Evolutionary conservation across 1,284 basidiomycete species (phyloP).

Genomic region (Ganoderma multipileum): DNA sequence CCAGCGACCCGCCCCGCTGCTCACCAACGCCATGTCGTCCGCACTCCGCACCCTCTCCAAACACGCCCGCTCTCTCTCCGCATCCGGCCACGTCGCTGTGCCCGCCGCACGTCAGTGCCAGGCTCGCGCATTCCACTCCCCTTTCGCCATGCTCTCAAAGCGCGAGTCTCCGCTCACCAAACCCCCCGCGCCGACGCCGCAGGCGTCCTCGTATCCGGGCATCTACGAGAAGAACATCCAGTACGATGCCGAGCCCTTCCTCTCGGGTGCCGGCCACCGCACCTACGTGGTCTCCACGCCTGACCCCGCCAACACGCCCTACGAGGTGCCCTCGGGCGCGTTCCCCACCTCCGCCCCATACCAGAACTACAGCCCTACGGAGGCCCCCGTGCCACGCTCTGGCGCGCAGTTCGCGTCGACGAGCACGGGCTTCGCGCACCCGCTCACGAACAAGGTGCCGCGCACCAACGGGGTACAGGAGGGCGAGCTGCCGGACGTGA

Average conservation of each 20-base stretch:
- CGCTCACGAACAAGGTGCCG: conserved; percentile 49
- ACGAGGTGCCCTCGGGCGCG: conserved; percentile 71
- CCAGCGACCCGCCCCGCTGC: background rate
- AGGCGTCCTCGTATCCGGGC: conserved; percentile 29
- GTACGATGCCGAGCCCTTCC: conserved; percentile 52
- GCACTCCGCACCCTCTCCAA: conserved; percentile 39
- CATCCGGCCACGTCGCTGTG: conserved; percentile 24
- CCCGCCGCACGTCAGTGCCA: conserved; percentile 10
- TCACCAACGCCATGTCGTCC: conserved; percentile 36
- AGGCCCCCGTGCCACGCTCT: conserved; percentile 41
- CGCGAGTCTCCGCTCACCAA: conserved; percentile 41
- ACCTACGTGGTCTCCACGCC: conserved; percentile 75
- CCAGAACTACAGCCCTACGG: conserved; percentile 49
- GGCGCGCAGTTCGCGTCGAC: conserved; percentile 51
- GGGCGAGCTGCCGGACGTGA: conserved; percentile 51
- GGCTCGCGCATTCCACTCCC: conserved; percentile 62
- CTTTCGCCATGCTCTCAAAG: conserved; percentile 57
- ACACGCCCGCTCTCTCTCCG: conserved; percentile 41
- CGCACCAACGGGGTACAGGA: conserved; percentile 31
- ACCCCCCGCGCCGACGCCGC: conserved; percentile 38
- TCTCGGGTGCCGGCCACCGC: conserved; percentile 51
- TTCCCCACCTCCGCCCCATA: conserved; percentile 66
- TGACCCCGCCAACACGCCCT: conserved; percentile 60
- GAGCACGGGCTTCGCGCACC: conserved; percentile 50
- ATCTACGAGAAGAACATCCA: conserved; percentile 66